phyloP scores from a whole-genome alignment of 2,329 filamentous ascomycete species.

The Sporothrix inflata region DNA sequence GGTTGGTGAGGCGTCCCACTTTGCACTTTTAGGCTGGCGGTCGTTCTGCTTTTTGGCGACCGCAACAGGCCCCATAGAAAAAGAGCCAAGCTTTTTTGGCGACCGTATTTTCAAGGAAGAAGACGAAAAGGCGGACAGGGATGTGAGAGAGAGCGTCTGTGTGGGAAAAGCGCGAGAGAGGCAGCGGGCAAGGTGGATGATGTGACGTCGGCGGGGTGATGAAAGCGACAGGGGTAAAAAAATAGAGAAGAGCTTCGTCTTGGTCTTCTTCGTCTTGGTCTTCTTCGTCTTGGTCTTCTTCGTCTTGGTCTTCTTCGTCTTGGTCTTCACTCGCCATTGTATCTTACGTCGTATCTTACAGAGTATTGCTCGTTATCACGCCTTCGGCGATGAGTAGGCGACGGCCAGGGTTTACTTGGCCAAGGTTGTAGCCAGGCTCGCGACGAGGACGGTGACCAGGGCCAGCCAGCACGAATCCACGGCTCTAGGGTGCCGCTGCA shows the following conservation, averaged over 20 bases:
- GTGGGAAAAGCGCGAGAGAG: background rate
- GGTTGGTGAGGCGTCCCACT: background rate
- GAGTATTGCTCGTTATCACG: background rate
- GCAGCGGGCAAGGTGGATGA: background rate
- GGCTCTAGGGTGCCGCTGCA: background rate
- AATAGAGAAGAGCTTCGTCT: no score
- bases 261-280: background rate
- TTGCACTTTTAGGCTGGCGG: background rate
- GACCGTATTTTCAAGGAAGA: background rate
- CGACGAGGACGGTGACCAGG: background rate
- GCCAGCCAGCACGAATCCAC: background rate
- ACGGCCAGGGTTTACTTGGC: no score
- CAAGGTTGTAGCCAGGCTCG: no score
- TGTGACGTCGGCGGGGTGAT: conserved; percentile 22
- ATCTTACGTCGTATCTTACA: no score
- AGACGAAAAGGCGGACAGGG: background rate
- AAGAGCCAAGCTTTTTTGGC: background rate
- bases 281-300: no score
- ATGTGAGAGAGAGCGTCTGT: background rate
- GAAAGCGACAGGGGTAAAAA: background rate
- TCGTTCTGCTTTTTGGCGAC: no score
- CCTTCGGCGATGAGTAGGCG: background rate
- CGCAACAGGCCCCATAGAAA: background rate
- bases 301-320: background rate
- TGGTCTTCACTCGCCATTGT: background rate